Base-by-base conservation (phyloP, 805 yeast genomes). In the Yarrowia sp. region DNA sequence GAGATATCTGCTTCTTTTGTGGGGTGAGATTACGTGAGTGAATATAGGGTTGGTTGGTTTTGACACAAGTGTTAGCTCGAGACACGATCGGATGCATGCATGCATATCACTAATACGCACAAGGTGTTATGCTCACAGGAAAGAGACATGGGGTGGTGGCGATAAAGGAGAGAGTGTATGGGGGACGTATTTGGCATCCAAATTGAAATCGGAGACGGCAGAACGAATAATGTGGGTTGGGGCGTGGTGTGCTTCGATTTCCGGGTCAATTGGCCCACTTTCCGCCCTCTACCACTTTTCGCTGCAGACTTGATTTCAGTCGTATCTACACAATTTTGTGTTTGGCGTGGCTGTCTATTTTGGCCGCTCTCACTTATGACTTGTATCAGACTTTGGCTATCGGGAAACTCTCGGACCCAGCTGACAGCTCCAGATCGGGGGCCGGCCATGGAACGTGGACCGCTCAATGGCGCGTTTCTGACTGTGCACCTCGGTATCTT, bases 51-150 rank as follows among this genome's bases (percentile, higher is more conserved):
- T 50, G 9, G 49, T 13, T 9, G 46, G 30, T 44, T 34, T 50
- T 50, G 24, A 17, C 39, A 49, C 55, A 49, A 30, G 53, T 49
- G n/a, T 49, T n/a, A 17, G 19, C 55, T 34, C 58, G 36, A 49
- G 58, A 52, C 58, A 52, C 58, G 58, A 52, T 52, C 58, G 58
- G 58, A 43, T 36, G 58, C 58, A 52, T 36, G 58, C 33, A 36
- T 52, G 42, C 58, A 19, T 13, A 19, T 19, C 58, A 36, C 19
- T 36, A 33, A 52, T 52, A 52, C 39, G 20, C 7, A 33, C 14
- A 30, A 30, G 52, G 38, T n/a, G 20, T 34, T 50, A 17, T 12
- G 24, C 40, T 50, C 40, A 13, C 36, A 14, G 36, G 19, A 24
- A 17, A 47, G 30, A 30, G 52, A 17, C 36, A 30, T 15, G 8